Evolutionary conservation across 345 rosid species (phyloP).

Genomic region (Euclidium syriacum): DNA sequence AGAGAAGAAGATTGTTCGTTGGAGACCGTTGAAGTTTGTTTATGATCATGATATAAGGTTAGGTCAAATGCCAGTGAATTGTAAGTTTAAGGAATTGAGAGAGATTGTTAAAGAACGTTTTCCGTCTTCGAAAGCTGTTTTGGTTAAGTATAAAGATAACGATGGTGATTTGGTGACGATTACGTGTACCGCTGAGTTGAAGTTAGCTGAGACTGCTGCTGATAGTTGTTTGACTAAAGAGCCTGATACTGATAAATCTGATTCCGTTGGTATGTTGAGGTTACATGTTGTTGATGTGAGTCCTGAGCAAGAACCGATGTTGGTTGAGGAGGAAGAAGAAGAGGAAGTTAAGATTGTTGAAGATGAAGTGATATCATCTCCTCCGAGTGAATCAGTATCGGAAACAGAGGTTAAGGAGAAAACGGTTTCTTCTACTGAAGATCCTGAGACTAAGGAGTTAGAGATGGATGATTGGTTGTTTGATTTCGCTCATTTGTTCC

Average conservation of each 20-base stretch:
- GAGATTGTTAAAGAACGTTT: conserved; percentile 75
- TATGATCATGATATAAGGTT: conserved; percentile 92
- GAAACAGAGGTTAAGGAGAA: conserved; percentile 63
- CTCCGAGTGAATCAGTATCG: conserved; percentile 42
- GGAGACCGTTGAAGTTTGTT: conserved; percentile 84
- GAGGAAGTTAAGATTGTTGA: conserved; percentile 52
- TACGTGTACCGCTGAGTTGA: conserved; percentile 71
- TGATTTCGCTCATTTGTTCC: conserved; percentile 95
- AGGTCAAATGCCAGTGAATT: conserved; percentile 79
- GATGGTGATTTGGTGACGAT: conserved; percentile 95
- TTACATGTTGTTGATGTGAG: conserved; percentile 86
- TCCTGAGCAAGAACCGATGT: conserved; percentile 84
- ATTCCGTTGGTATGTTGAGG: conserved; percentile 65
- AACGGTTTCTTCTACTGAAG: conserved; percentile 48
- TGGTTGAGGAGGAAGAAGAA: conserved; percentile 40
- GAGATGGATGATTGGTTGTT: conserved; percentile 99
- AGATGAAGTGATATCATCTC: conserved; percentile 53
- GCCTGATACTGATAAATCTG: conserved; percentile 50
- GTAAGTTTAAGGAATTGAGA: conserved; percentile 69
- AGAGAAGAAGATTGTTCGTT: conserved; percentile 39
- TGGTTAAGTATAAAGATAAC: conserved; percentile 79
- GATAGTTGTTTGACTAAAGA: conserved; percentile 53
- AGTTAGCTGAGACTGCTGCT: conserved; percentile 62
- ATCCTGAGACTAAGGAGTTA: conserved; percentile 69
- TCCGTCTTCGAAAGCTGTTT: conserved; percentile 78